These are phyloP conservation scores for Neoboletus magnificus DNA, from an alignment of 768 basidiomycete species.

Conservation along the genomic window DNA sequence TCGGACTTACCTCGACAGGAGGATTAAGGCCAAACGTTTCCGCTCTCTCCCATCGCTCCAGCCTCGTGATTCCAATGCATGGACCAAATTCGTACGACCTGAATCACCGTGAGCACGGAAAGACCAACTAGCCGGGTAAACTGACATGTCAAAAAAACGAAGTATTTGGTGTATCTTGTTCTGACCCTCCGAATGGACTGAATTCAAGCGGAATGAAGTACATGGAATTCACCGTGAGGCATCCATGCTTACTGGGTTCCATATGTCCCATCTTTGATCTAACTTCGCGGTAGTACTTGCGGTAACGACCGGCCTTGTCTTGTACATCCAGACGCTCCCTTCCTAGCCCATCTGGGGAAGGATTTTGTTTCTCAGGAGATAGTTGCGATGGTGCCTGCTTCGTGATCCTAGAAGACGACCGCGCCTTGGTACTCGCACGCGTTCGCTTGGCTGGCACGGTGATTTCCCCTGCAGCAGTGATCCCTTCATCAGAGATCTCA, in stretches of 20 bases:
- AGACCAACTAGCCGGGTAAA: not conserved
- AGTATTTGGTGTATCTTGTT: conserved; percentile 69
- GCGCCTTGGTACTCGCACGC: conserved; percentile 24
- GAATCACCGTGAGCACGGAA: conserved; percentile 2
- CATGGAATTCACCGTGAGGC: not conserved
- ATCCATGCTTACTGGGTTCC: conserved; percentile 45
- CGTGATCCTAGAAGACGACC: not conserved
- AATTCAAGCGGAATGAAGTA: not conserved
- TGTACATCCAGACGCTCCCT: conserved; percentile 38
- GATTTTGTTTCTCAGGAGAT: conserved; percentile 6
- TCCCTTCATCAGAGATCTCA: conserved; percentile 24
- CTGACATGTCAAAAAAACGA: conserved; percentile 74
- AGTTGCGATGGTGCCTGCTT: not conserved
- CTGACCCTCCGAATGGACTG: conserved; percentile 65
- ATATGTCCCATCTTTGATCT: conserved; percentile 52
- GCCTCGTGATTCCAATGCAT: conserved; percentile 71
- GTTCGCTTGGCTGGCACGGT: conserved; percentile 22
- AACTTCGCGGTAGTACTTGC: conserved; percentile 45
- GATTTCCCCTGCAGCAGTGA: not conserved
- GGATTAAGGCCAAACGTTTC: conserved; percentile 74
- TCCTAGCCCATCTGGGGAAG: conserved; percentile 10
- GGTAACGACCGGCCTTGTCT: conserved; percentile 51
- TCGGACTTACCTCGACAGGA: conserved; percentile 63
- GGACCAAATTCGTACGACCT: conserved; percentile 82
- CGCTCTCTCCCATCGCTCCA: conserved; percentile 89